Base-by-base conservation (phyloP, 2,329 filamentous ascomycete species). In the Lizonia empirigonia region DNA sequence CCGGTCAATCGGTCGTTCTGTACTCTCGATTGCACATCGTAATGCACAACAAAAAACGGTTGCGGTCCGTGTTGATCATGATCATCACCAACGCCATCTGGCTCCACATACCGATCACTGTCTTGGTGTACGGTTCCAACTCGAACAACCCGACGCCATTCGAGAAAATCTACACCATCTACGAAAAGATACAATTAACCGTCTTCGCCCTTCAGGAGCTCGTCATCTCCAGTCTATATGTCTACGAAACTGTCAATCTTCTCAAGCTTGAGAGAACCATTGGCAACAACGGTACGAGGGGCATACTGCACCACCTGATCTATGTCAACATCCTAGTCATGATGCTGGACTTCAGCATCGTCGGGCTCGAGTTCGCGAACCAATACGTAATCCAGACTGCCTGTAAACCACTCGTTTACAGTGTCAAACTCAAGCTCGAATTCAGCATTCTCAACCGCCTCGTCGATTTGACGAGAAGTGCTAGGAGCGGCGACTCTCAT, bases 11-110 rank as follows among this genome's bases (percentile, higher is more conserved):
- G 0, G 58, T 85, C 12, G 84, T 86, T 2, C 72, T 86, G 0
- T 86, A 83, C 69, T 85, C 83, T 2, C 76, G 84, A 8, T 73
- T 86, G 1, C 82, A 86, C 59, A 74, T 87, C 1, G 76, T 87
- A 7, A 68, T 84, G 20, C 76, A 77, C 10, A 79, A 83, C 38
- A 69, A 74, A 9, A 68, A 77, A 4, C 40, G 44, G 18, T 70
- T 85, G 1, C 75, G 73, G 5, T 68, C 74, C 3, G 77, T 84
- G 2, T 70, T 85, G 2, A 71, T 64, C 34, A 83, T 86, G 78
- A 85, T 87, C 50, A 74, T 84, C 23, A 58, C 74, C 46, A 78
- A 84, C 57, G 75, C 75, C 18, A 59, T 85, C 32, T 57, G 82
- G 24, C 69, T 82, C 32, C 81, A 85, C 56, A 69, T 82, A 0